A percentile compares a stretch with the other conserved stretches of the same genome.
Evolutionary conservation across 2,329 filamentous ascomycete genomes (phyloP).

Genomic region (Alternaria brassicicola): DNA sequence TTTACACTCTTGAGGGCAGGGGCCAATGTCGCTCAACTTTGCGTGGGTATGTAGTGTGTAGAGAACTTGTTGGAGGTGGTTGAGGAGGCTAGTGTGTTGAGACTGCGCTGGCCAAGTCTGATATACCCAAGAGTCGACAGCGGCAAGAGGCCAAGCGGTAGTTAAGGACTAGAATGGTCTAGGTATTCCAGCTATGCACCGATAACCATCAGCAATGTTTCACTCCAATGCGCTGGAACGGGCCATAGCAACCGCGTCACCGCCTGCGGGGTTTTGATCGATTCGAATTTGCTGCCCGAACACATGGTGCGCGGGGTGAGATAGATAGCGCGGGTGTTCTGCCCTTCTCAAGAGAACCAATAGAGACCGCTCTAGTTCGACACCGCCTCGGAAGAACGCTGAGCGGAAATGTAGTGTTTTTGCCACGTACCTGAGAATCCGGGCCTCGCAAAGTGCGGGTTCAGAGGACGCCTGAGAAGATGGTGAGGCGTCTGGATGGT

Average conservation of each 20-base stretch:
- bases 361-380: conserved; percentile 6
- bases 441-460: not conserved
- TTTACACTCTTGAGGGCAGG: not conserved
- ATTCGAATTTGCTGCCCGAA: not conserved
- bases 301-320: conserved; percentile 2
- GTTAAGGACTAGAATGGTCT: not conserved
- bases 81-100: not conserved
- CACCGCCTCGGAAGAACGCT: conserved; percentile 16
- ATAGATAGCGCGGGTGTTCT: not conserved
- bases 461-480: not conserved
- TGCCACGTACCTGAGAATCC: conserved; percentile 18
- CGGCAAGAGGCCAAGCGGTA: not conserved
- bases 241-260: not conserved
- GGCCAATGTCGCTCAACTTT: not conserved
- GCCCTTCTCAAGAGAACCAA: conserved; percentile 4
- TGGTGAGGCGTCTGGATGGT: not conserved
- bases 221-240: not conserved
- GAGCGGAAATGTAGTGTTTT: conserved; percentile 1
- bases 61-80: not conserved
- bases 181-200: not conserved
- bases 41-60: not conserved
- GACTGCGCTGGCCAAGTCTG: not conserved
- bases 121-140: not conserved
- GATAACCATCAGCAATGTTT: conserved; percentile 7
- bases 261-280: not conserved